These are phyloP conservation scores for Creolimax fragrantissima DNA, from an alignment of 78 protist species.

Conservation along the genomic window DNA sequence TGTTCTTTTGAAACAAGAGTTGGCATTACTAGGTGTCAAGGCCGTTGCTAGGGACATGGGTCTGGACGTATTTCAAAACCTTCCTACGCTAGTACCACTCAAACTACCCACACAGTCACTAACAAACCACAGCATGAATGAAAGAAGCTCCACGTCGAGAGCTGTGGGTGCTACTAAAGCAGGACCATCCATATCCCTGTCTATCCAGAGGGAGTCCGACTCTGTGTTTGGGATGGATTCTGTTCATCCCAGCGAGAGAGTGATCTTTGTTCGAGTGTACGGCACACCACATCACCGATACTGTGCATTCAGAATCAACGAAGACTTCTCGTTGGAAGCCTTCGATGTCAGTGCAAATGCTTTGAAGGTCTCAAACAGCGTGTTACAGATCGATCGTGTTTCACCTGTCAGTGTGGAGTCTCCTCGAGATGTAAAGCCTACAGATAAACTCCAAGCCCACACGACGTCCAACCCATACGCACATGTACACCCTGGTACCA, in stretches of 20 bases:
- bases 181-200: too few species aligned
- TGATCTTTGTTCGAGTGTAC: neutral
- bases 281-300: neutral
- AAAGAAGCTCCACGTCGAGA: too few species aligned
- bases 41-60: neutral
- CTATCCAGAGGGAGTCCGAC: too few species aligned
- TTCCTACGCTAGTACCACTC: neutral
- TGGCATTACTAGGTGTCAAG: neutral
- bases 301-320: neutral
- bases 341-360: neutral
- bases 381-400: neutral
- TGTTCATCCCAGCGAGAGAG: neutral
- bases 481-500: too few species aligned
- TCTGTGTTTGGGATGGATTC: too few species aligned
- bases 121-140: too few species aligned
- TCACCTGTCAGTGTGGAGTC: neutral
- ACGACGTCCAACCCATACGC: too few species aligned
- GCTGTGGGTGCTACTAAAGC: too few species aligned
- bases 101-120: neutral
- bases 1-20: neutral
- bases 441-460: too few species aligned
- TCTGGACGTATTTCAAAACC: neutral
- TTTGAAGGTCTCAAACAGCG: neutral
- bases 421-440: too few species aligned
- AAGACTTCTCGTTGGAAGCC: neutral